Base-by-base conservation (phyloP, 129 eudicot species). In the Calendula officinalis region DNA sequence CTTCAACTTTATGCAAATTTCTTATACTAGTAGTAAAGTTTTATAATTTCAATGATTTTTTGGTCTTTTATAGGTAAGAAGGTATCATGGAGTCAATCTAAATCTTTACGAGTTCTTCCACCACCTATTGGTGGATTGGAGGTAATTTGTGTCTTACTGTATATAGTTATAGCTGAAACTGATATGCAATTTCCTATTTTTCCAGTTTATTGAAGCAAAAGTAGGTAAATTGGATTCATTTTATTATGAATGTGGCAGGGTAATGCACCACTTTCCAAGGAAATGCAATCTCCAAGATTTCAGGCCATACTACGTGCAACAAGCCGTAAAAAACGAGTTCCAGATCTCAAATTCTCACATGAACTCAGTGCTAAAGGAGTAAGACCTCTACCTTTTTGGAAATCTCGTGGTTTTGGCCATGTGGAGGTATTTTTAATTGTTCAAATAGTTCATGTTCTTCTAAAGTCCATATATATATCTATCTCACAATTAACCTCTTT, bases 271-370 rank as follows among this genome's bases (percentile, higher is more conserved):
- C 71, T 83, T 65, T 74, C 83, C 80, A 94, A 88, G 83, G 99
- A 88, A 79, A 80, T 86, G 71, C 91, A 88, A 74, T 94, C 99
- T 63, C 99, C 99, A 50, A 83, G 99, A 37, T 88, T 94, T 57
- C 99, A 88, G 79, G 99, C 99, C 56, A 83, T 94, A 70, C 64
- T 94, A 56, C 92, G 97, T 53, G 78, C 84, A 49, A 94, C 99
- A 11, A 85, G 97, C 33, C 90, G 95, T 16, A 83, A 73, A 58
- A 94, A 80, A 64, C 81, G 85, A 80, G 82, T 65, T 15, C 83
- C 89, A 3, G 92, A 94, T 40, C 73, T 88, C 65, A 94, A 94
- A 78, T 88, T 88, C 68, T 86, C 99, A 43, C 99, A 94, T 34
- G 97, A 94, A 62, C 90, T 94, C 34, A 83, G 72, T 73, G 75